Evolutionary conservation across 495 filamentous ascomycete genomes (phyloP), one percentile per base, ranked within the genome.

Genomic region (Trichoderma virens): DNA sequence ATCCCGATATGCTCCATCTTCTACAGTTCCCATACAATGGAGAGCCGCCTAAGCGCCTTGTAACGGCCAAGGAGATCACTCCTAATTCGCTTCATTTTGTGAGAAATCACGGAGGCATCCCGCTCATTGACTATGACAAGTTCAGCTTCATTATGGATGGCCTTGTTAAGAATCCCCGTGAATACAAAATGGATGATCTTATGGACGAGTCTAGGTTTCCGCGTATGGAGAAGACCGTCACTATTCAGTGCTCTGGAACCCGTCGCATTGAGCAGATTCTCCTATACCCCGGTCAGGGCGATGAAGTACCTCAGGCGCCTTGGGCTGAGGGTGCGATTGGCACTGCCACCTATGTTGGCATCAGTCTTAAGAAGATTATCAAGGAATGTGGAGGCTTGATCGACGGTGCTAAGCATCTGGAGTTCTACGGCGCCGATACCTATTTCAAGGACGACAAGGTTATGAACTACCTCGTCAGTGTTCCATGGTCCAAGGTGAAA

Each of bases 1-100:
- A 81, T 64, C 67, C 74, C 1, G 86, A 88, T 67, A 89, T 89
- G 87, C 70, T 85, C 18, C 87, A 90, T 72, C 75, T 89, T 4
- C 74, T 90, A 2, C 80, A 88, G 66, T 90, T 89, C 65, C 87
- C 86, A 0, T 90, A 89, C 74, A 89, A 89, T 51, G 87, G 86
- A 8, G 87, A 90, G 65, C 80, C 86, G 0, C 85, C 8, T 78
- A 81, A 56, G 51, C 51, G 51, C 7, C 51, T 56, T 9, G 51
- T 56, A 5, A 56, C 51, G 28, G 65, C 73, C 66, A 62, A 74
- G n/a, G 72, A 75, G 2, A 76, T 90, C 66, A 89, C 86, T 0
- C 77, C 79, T 0, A 89, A 88, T 60, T 62, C 76, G 5, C 76
- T 86, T 7, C 81, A 84, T 66, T 89, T 88, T 65, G 83, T 90